Base-by-base conservation (phyloP, 805 yeast genomes). In the Yarrowia osloensis region DNA sequence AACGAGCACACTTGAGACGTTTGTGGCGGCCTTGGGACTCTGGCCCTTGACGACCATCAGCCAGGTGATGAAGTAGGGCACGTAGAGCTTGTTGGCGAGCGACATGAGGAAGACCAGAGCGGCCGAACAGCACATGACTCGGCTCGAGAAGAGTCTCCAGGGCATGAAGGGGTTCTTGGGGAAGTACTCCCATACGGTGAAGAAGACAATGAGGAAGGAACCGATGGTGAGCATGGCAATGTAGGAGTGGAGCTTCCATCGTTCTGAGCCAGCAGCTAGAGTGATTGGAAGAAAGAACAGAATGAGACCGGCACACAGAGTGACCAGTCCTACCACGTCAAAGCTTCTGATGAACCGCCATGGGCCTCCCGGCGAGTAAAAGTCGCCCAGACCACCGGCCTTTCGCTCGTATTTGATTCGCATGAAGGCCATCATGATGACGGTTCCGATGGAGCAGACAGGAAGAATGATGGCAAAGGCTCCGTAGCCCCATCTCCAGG, bases 401-500 rank as follows among this genome's bases (percentile, higher is more conserved):
- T 55, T n/a, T 39, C 62, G 22, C 26, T 55, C 62, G n/a, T 22
- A 39, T 13, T 19, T 24, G 47, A 55, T 9, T 39, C 62, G 31
- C 62, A 55, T 55, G 47, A 39, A 55, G 6, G 28, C 22, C 47
- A 55, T 33, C 46, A 39, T 55, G 35, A 55, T 28, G 22, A 55
- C 46, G 4, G 47, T 55, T n/a, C 62, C 62, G 29, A 55, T 55
- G 19, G 47, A 37, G 19, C 47, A 37, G 13, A 37, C 78, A 3
- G 84, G 83, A 70, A 77, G 75, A 42, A 82, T 77, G 63, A 82
- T 79, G 24, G 81, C 78, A 71, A 81, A 82, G 73, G 80, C 78
- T 67, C 84, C 84, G 69, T 77, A 81, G 42, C 82, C 85, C 85
- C 85, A 82, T 75, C 83, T 77, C 85, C 85, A 82, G 46, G 79